Base-by-base conservation (phyloP, 345 rosid species). In the Euphorbia peplus region DNA sequence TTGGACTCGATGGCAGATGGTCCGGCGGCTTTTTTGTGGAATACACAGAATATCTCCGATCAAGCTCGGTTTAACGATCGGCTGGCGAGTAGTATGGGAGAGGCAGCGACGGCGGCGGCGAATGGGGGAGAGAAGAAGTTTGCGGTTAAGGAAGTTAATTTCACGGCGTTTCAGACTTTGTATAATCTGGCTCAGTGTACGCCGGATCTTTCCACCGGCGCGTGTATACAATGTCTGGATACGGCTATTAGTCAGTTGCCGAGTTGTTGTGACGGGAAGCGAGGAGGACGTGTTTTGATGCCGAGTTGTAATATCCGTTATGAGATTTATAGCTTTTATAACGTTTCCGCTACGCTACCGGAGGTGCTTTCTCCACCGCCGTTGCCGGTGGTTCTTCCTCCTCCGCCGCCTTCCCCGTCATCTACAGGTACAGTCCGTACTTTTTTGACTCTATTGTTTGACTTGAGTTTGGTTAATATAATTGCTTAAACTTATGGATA, bases 141-240 rank as follows among this genome's bases (percentile, higher is more conserved):
- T 26, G 88, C 83, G 0, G 73, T 71, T 0, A 52, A 29, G 56
- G 67, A 70, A 16, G 70, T 22, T 4, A 24, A 70, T 19, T 63
- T 70, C 35, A 56, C 73, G 13, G 72, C 25, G 53, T 75, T 61
- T 14, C 62, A 71, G 39, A 60, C 37, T 0, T 44, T 88, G 16
- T 88, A 75, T 70, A 60, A 65, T 14, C 84, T 88, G 0, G 79
- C 47, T 0, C 85, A 88, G 81, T 88, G 95, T 70, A 82, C 80
- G 1, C 87, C 79, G 7, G 89, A 86, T 71, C 39, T 86, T 44
- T 74, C 82, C 3, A 5, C 39, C 8, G 4, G 1, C 0, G 83
- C 63, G 11, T 86, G 85, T 59, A 47, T 59, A 5, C 16, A 25
- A 16, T 86, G 90, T 73, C 73, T 86, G n/a, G 52, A 62, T 32